Conservation (phyloP, 768 basidiomycete species). For the Phylloporus arenicola region DNA sequence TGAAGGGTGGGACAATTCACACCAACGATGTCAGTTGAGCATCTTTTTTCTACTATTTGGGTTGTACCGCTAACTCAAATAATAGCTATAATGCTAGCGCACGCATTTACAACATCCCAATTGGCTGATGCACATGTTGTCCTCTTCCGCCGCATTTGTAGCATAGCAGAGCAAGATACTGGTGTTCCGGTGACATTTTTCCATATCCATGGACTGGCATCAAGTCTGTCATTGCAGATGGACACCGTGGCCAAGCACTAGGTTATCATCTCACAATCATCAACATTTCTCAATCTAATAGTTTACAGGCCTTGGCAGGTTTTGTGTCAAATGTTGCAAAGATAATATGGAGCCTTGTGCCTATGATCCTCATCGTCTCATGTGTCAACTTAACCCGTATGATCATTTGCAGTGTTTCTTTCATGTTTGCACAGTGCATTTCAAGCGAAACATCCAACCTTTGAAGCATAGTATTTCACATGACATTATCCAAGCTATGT, state of each 20-base stretch:
- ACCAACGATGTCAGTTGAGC: too few relatives aligned
- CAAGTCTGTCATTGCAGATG: conserved; percentile 5
- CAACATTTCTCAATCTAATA: too few relatives aligned
- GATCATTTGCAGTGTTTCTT: neutral
- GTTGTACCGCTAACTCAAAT: too few relatives aligned
- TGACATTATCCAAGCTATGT: neutral
- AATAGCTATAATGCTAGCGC: conserved; percentile 8
- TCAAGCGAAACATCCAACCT: neutral
- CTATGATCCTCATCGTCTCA: neutral
- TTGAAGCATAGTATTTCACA: neutral
- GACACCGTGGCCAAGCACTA: conserved; percentile 3
- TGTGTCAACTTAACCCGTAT: neutral
- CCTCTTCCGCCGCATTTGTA: conserved; percentile 19
- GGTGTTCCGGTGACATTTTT: neutral
- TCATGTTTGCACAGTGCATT: neutral
- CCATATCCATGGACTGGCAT: conserved; percentile 2
- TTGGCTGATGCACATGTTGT: conserved; percentile 22
- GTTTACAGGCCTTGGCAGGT: too few relatives aligned
- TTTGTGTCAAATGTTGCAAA: too few relatives aligned
- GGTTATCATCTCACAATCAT: too few relatives aligned
- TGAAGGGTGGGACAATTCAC: too few relatives aligned
- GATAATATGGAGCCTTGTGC: too few relatives aligned
- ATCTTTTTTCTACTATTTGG: too few relatives aligned
- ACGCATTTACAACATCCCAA: conserved; percentile 25
- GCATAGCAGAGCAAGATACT: neutral